Base-by-base conservation (phyloP, 306 rosid species). In the Neltuma alba region DNA sequence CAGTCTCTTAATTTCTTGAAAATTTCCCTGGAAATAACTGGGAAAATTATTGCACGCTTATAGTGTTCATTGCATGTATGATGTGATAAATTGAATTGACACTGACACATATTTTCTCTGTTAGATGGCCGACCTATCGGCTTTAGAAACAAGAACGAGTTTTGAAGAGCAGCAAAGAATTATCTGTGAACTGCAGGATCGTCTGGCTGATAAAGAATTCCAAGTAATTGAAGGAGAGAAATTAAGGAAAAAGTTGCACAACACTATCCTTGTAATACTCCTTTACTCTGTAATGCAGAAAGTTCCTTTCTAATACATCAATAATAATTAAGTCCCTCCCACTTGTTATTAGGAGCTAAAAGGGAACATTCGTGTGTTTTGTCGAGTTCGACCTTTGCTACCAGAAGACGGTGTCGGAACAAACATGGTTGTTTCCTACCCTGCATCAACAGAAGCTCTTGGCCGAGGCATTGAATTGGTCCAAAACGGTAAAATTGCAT, bases 311-410 rank as follows among this genome's bases (percentile, higher is more conserved):
- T 7, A 6, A 7, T 16, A n/a, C 10, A 63, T 63, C 31, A 31
- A 27, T 30, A 18, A 23, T n/a, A 37, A 27, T 36, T 63, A 9
- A 74, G 54, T 64, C 37, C 31, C 65, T 72, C 34, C 76, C 28
- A 44, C 61, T 65, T 58, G 18, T 10, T 74, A 30, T 31, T 55
- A 95, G 99, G 99, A 95, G 79, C 76, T 95, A 21, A 95, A 95
- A 88, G 99, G 98, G 44, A 95, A 95, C 77, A 95, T 95, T 71
- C 89, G 99, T 16, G 99, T 95, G 9, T 95, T 95, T 69, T 92
- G 98, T 75, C 93, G 98, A 23, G 97, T 95, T 45, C 95, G 99
- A 20, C 98, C 99, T 27, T 76, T 91, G 83, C 87, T 92, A 65
- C 93, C 97, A 15, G 97, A 95, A 28, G 99, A 95, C 63, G 83